Conservation (phyloP, 345 rosid species). For the Reutealis trisperma region DNA sequence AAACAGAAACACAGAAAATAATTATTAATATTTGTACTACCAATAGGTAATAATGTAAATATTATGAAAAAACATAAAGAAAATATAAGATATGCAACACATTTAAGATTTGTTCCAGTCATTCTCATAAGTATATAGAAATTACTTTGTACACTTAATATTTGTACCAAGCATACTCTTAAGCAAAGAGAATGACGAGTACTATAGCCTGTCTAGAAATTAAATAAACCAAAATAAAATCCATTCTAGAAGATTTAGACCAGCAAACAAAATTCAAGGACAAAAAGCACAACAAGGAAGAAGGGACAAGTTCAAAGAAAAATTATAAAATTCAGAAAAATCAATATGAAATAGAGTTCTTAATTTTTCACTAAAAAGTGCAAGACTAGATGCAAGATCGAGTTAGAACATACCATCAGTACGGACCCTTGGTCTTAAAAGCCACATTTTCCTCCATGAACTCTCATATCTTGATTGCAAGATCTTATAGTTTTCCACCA, state of each 20-base stretch:
- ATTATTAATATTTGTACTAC: background rate
- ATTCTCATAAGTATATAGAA: background rate
- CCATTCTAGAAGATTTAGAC: background rate
- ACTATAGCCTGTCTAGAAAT: background rate
- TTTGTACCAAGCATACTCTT: background rate
- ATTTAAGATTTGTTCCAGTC: background rate
- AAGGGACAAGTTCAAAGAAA: background rate
- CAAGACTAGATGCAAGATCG: background rate
- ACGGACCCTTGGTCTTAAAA: slow-evolving; percentile 85
- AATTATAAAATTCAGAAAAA: background rate
- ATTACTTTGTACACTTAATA: background rate
- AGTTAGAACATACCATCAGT: slow-evolving; percentile 66
- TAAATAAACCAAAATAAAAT: background rate
- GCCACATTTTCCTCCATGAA: slow-evolving; percentile 99
- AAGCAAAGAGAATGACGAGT: background rate
- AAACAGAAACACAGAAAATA: background rate
- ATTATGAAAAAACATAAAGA: background rate
- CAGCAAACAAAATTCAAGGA: background rate
- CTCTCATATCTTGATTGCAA: slow-evolving; percentile 82
- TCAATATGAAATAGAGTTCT: background rate
- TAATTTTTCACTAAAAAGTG: background rate
- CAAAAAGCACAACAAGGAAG: background rate
- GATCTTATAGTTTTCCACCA: slow-evolving; percentile 72
- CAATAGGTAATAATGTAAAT: background rate
- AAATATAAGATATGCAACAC: background rate